Conservation (phyloP, 139 green algal genomes). For the Micractinium conductrix region DNA sequence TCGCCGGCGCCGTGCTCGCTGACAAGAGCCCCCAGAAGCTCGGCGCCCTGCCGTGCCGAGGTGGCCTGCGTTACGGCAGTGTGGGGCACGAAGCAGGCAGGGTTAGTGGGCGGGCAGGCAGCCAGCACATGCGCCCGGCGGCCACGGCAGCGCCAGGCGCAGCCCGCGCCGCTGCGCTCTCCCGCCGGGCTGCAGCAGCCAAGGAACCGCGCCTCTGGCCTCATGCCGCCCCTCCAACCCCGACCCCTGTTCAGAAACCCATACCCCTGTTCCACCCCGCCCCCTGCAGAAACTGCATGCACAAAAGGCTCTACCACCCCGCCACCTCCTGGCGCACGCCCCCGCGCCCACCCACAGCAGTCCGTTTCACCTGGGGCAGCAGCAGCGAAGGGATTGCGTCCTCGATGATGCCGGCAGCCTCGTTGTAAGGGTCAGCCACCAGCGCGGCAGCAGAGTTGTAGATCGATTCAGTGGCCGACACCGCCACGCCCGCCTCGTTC, state of each 20-base stretch:
- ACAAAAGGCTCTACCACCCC: no score
- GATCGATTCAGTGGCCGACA: conserved; percentile 25
- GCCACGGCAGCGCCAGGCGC: no score
- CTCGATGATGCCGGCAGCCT: conserved; percentile 23
- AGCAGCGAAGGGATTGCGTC: conserved; percentile 35
- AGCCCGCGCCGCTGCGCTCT: no score
- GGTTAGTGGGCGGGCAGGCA: no score
- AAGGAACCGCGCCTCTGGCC: no score
- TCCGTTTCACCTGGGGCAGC: conserved; percentile 21
- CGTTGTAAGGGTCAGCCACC: conserved; percentile 8
- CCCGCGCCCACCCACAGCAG: background rate
- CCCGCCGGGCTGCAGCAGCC: no score
- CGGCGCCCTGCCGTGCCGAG: background rate
- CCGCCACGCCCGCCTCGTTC: conserved; percentile 27
- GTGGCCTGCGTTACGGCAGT: background rate
- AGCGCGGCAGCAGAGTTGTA: conserved; percentile 31
- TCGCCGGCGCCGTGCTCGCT: conserved; percentile 10
- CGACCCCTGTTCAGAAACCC: no score
- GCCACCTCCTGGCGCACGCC: no score
- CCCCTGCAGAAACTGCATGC: no score
- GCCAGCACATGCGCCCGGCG: no score
- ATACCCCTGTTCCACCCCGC: no score
- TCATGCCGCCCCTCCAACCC: no score
- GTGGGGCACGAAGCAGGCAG: background rate
- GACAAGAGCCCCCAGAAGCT: conserved; percentile 23